A percentile compares a stretch with the other conserved stretches of the same genome.
Evolutionary conservation across 805 yeast genomes (phyloP).

Genomic region (Wickerhamomyces xylosicus): DNA sequence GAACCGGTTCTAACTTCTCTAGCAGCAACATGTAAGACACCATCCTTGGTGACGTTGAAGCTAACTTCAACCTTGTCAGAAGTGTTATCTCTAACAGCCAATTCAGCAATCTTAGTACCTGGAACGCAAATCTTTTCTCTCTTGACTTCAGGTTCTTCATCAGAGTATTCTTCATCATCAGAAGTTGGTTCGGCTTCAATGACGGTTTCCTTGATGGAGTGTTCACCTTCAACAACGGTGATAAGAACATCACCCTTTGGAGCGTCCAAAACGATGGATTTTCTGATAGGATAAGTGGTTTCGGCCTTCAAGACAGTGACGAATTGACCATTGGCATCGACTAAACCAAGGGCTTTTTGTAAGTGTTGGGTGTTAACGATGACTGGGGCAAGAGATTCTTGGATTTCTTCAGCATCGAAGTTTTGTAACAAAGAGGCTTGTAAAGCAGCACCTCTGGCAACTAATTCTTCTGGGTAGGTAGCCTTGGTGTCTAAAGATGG

Average conservation of each 20-base stretch:
- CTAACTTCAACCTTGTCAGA: conserved; percentile 56
- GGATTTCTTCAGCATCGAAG: conserved; percentile 74
- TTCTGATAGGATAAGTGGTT: conserved; percentile 87
- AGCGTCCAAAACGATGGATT: conserved; percentile 54
- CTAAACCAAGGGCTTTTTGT: conserved; percentile 74
- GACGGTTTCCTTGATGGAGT: conserved; percentile 73
- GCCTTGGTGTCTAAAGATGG: conserved; percentile 74
- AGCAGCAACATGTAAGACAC: conserved; percentile 46
- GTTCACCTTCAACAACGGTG: conserved; percentile 77
- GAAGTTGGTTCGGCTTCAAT: conserved; percentile 52
- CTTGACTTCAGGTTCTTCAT: conserved; percentile 85
- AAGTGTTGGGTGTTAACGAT: conserved; percentile 85
- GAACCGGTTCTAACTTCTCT: conserved; percentile 55
- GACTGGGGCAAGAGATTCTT: conserved; percentile 73
- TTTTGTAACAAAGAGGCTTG: conserved; percentile 81
- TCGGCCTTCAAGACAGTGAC: conserved; percentile 67
- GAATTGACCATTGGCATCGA: conserved; percentile 62
- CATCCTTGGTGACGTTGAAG: conserved; percentile 48
- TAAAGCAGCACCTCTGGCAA: conserved; percentile 91
- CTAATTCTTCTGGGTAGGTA: conserved; percentile 77
- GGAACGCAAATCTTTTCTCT: conserved; percentile 67
- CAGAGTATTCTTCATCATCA: conserved; percentile 45
- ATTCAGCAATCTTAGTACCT: conserved; percentile 67
- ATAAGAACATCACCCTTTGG: conserved; percentile 52
- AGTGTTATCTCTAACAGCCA: conserved; percentile 62